These are phyloP conservation scores for Blumeria graminis DNA, from an alignment of 2,329 filamentous ascomycete species.

Conservation along the genomic window DNA sequence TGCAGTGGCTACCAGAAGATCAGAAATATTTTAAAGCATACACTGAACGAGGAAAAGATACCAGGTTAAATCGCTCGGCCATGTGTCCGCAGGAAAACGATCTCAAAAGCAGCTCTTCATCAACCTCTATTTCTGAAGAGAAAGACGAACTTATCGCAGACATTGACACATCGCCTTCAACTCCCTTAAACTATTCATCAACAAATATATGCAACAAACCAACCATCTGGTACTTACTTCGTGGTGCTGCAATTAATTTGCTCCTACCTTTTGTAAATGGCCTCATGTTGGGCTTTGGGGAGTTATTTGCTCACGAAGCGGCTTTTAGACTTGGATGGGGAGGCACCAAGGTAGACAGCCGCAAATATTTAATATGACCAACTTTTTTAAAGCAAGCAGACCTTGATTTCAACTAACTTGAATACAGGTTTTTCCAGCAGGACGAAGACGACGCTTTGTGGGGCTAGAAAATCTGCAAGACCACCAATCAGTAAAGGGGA, in stretches of 20 bases:
- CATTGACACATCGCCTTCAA: constrained; percentile 36
- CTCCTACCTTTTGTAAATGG: constrained; percentile 89
- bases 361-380: too few relatives aligned
- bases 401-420: too few relatives aligned
- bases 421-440: too few relatives aligned
- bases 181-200: constrained; percentile 35
- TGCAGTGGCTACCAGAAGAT: too few relatives aligned
- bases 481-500: too few relatives aligned
- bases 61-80: too few relatives aligned
- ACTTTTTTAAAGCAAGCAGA: too few relatives aligned
- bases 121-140: constrained; percentile 63
- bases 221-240: constrained; percentile 61
- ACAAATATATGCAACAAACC: constrained; percentile 76
- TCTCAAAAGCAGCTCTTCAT: constrained; percentile 43
- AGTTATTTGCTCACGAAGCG: constrained; percentile 87
- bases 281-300: constrained; percentile 93
- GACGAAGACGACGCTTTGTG: too few relatives aligned
- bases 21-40: too few relatives aligned
- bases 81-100: constrained; percentile 14
- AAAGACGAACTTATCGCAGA: constrained; percentile 49
- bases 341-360: constrained; percentile 51
- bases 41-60: too few relatives aligned
- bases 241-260: constrained; percentile 88
- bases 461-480: too few relatives aligned
- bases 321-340: constrained; percentile 87